Conservation (phyloP, 148 eudicot genomes). For the Vaccinium vitisidaea region DNA sequence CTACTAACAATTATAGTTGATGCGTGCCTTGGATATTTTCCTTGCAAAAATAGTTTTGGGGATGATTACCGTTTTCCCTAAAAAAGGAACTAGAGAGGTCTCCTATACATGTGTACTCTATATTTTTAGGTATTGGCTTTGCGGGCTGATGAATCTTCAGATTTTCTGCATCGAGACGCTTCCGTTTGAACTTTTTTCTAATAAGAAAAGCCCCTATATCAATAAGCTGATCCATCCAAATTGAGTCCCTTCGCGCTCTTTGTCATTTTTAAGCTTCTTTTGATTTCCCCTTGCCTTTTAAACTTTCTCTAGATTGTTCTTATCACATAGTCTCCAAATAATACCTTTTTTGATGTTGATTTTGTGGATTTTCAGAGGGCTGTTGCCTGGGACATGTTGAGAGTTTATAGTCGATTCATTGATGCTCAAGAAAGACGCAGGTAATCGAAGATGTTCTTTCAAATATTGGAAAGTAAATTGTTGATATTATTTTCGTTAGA, state of each 20-base stretch:
- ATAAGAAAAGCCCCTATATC: not conserved
- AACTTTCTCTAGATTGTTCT: not conserved
- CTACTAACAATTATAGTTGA: not conserved
- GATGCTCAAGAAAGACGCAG: constrained; percentile 85
- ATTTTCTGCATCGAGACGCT: constrained; percentile 5
- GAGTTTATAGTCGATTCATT: constrained; percentile 66
- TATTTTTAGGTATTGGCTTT: not conserved
- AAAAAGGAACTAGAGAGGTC: not conserved
- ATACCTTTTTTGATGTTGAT: not conserved
- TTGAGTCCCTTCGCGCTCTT: not conserved
- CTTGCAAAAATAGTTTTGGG: not conserved
- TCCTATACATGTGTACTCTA: not conserved
- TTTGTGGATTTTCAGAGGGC: constrained; percentile 65
- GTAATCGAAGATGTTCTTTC: constrained; percentile 28
- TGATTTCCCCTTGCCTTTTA: not conserved
- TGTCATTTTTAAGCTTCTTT: not conserved
- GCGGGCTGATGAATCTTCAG: not conserved
- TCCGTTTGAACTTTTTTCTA: not conserved
- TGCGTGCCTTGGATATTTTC: not conserved
- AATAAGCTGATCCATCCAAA: not conserved
- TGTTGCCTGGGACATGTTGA: constrained; percentile 96
- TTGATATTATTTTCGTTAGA: not conserved
- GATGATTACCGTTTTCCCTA: not conserved
- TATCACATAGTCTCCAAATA: not conserved
- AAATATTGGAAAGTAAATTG: not conserved